These are phyloP conservation scores for Penicillium sp. DNA, from an alignment of 2,329 filamentous ascomycete species.

Conservation along the genomic window DNA sequence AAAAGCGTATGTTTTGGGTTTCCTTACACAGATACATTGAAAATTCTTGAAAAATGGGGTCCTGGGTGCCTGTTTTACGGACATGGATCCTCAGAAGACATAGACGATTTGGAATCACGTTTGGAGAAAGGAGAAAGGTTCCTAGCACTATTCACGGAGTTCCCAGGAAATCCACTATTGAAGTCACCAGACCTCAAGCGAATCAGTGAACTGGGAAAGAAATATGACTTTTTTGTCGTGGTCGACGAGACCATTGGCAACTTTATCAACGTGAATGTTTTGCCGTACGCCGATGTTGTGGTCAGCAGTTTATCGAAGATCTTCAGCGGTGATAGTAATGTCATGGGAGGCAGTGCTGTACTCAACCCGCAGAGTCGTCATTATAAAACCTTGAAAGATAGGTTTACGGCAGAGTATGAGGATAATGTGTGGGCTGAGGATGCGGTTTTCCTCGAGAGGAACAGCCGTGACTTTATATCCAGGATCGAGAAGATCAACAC, in stretches of 20 bases:
- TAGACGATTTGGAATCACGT: conserved; percentile 76
- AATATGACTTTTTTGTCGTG: conserved; percentile 83
- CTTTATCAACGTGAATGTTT: conserved; percentile 90
- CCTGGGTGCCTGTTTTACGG: conserved; percentile 88
- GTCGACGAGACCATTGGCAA: conserved; percentile 97
- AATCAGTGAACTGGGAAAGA: conserved; percentile 74
- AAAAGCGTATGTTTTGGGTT: conserved; percentile 88
- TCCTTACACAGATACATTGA: conserved; percentile 93
- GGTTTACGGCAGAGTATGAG: conserved; percentile 66
- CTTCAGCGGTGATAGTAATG: conserved; percentile 95
- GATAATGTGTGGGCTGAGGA: conserved; percentile 95
- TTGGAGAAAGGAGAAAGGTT: conserved; percentile 70
- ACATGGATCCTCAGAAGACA: conserved; percentile 67
- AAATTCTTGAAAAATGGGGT: conserved; percentile 91
- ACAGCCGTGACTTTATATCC: conserved; percentile 84
- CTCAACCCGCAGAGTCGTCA: conserved; percentile 65
- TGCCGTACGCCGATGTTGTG: conserved; percentile 84
- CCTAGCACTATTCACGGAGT: conserved; percentile 87
- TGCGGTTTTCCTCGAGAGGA: conserved; percentile 89
- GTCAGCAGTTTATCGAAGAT: conserved; percentile 95
- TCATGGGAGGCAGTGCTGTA: conserved; percentile 81
- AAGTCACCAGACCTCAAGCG: conserved; percentile 77
- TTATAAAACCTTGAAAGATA: conserved; percentile 65
- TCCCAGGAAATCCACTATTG: conserved; percentile 87
- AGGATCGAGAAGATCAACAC: conserved; percentile 79